Evolutionary conservation across 2,329 filamentous ascomycete species (phyloP), one percentile per base, ranked within the genome.

Genomic region (Ceratocystis cubensis): DNA sequence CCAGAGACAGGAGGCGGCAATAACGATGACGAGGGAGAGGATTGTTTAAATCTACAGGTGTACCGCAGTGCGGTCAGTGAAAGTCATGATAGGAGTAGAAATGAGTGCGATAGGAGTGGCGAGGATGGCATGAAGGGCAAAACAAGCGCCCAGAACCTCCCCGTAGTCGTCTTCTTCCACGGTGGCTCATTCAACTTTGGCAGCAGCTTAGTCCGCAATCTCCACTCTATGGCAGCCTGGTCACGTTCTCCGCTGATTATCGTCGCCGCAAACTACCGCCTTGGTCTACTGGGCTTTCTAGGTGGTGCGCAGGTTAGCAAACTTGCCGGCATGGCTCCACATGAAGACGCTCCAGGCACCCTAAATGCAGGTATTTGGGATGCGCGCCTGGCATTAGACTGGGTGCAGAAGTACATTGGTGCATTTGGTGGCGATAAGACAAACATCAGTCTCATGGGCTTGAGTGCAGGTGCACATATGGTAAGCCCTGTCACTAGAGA

Each of bases 271-370:
- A 83, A 82, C 74, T 84, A 88, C 73, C 80, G 87, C 8, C 79
- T 89, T 62, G 84, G 84, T 1, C 81, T 83, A 4, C 78, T 90
- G 71, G 89, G 89, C 0, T 91, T 93, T 74, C 74, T 89, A 33
- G 80, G 83, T 8, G 84, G 80, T n/a, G 73, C 74, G 8, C 70
- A 82, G 65, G 61, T 41, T 8, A 78, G 82, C 37, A 76, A 78
- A 15, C 79, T 79, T 44, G 50, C 48, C 3, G 75, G 78, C 28
- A 79, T 79, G 50, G 80, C 80, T 53, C 8, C 7, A 20, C 13
- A 64, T 17, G 62, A 30, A 4, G 62, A 50, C 10, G 63, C 10
- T 10, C 15, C n/a, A 13, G 85, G 83, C 0, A 70, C 82, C 48
- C 75, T 86, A 64, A 91, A 90, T 70, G 74, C 86, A 22, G 87